Conservation (phyloP, 1,284 basidiomycete species). For the Schizophyllum commune region DNA sequence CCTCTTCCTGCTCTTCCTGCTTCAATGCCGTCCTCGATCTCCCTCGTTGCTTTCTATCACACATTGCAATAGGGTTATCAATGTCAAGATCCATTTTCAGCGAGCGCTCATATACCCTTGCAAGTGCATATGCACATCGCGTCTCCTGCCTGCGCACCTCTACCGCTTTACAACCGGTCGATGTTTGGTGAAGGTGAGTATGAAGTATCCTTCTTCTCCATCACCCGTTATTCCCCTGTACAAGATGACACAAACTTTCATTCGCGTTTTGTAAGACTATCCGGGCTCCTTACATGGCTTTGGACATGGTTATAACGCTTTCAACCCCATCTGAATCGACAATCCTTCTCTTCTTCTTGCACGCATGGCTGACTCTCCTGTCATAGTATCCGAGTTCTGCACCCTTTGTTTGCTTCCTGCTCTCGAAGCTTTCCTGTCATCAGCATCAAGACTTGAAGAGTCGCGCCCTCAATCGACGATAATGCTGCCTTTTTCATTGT, state of each 20-base stretch:
- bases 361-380: no score
- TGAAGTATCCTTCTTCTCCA: background rate
- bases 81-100: no score
- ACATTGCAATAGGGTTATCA: no score
- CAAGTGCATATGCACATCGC: background rate
- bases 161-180: background rate
- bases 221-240: background rate
- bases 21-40: no score
- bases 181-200: background rate
- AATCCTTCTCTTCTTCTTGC: background rate
- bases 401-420: no score
- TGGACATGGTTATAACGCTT: background rate
- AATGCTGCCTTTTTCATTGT: no score
- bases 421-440: no score
- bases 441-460: no score
- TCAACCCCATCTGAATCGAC: background rate
- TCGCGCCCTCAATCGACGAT: no score
- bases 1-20: no score
- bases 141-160: background rate
- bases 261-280: background rate
- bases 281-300: background rate
- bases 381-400: no score
- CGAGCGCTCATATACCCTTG: background rate
- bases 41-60: no score
- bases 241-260: background rate